Evolutionary conservation across 2,329 filamentous ascomycete genomes (phyloP).

Genomic region (Colletotrichum simmondsii): DNA sequence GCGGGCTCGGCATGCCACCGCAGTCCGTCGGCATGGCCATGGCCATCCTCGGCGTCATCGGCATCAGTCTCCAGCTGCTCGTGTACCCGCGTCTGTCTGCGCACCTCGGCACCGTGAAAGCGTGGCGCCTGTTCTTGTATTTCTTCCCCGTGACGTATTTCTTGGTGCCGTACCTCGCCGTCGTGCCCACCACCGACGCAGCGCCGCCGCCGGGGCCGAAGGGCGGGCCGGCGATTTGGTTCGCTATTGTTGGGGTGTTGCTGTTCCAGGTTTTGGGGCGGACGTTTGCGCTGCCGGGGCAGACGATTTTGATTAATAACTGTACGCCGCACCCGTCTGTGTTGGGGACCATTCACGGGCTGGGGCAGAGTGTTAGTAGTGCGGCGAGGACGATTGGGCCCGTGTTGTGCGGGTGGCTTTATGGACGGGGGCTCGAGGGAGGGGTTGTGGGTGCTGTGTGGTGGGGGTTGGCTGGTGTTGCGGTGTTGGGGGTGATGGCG

Average conservation of each 20-base stretch:
- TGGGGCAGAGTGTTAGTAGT: constrained; percentile 68
- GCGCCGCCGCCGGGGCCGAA: constrained; percentile 61
- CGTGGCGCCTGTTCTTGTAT: constrained; percentile 75
- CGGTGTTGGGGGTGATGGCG: constrained; percentile 58
- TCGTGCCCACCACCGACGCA: constrained; percentile 68
- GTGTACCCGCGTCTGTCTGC: constrained; percentile 76
- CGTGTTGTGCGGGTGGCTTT: constrained; percentile 68
- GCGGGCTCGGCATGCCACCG: constrained; percentile 80
- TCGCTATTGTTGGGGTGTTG: constrained; percentile 70
- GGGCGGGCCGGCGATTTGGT: constrained; percentile 70
- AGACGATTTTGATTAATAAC: constrained; percentile 60
- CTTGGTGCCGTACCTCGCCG: constrained; percentile 75
- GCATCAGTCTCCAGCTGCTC: constrained; percentile 78
- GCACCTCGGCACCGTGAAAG: constrained; percentile 73
- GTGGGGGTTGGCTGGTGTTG: constrained; percentile 65
- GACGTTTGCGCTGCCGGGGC: constrained; percentile 67
- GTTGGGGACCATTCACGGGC: constrained; percentile 58
- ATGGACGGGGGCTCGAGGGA: constrained; percentile 66
- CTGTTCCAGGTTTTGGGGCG: constrained; percentile 73
- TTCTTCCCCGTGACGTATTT: constrained; percentile 79
- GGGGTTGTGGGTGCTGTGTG: constrained; percentile 69
- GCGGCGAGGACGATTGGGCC: constrained; percentile 70
- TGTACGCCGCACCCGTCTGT: constrained; percentile 60
- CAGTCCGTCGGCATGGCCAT: constrained; percentile 81
- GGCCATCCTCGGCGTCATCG: constrained; percentile 79